phyloP scores from a whole-genome alignment of 352 stramenopile genomes.

The Phytophthora aleatoria region DNA sequence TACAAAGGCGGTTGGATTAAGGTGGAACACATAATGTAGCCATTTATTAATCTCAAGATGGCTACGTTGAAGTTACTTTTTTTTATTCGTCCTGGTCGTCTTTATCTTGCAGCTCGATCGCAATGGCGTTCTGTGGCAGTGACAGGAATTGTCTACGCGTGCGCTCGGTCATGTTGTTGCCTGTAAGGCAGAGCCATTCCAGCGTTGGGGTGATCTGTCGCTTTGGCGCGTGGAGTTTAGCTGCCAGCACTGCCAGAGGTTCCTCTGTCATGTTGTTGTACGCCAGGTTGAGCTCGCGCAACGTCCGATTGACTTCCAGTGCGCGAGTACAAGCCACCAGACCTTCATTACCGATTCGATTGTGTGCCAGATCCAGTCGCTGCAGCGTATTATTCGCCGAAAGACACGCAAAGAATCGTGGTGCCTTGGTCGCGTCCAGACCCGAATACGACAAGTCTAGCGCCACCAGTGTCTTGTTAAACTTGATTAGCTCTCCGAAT shows the following conservation, averaged over 20 bases:
- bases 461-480: conserved; percentile 48
- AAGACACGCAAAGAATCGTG: conserved; percentile 72
- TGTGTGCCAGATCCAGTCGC: conserved; percentile 64
- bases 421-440: conserved; percentile 59
- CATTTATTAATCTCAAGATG: neutral
- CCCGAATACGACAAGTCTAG: conserved; percentile 70
- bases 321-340: conserved; percentile 61
- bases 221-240: conserved; percentile 39
- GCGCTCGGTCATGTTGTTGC: conserved; percentile 67
- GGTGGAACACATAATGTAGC: conserved; percentile 14
- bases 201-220: conserved; percentile 31
- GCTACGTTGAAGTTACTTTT: neutral
- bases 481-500: conserved; percentile 64
- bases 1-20: neutral
- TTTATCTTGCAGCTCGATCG: conserved; percentile 53
- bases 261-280: conserved; percentile 82
- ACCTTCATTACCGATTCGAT: conserved; percentile 76
- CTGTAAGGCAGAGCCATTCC: conserved; percentile 60
- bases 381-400: conserved; percentile 58
- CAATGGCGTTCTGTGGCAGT: conserved; percentile 37
- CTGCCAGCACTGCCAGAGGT: conserved; percentile 49
- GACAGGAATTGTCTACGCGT: conserved; percentile 39
- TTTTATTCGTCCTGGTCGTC: conserved; percentile 10
- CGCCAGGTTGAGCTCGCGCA: conserved; percentile 76
- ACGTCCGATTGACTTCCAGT: conserved; percentile 55